phyloP scores from a whole-genome alignment of 495 filamentous ascomycete genomes.

The Lophium mytilinum region DNA sequence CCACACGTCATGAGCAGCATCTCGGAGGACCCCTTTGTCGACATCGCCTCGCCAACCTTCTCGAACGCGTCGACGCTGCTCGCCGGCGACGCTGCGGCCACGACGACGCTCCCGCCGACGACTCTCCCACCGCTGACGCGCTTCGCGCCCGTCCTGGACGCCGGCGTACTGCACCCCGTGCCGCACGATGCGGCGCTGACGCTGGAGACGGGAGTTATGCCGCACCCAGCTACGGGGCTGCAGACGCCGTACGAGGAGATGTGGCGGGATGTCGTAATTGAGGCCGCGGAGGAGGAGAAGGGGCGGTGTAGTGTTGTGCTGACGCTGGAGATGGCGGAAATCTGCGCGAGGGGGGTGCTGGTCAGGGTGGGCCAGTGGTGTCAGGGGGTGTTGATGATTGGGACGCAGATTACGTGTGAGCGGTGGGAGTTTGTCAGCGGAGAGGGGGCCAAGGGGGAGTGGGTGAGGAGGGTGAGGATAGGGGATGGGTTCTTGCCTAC shows the following conservation, averaged over 20 bases:
- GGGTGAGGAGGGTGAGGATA: slow-evolving; percentile 7
- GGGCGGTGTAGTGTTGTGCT: slow-evolving; percentile 5
- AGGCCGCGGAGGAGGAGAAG: background rate
- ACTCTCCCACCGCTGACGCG: background rate
- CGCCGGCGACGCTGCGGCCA: no score
- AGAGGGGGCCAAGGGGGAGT: slow-evolving; percentile 1
- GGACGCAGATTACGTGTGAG: slow-evolving; percentile 13
- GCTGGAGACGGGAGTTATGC: slow-evolving; percentile 9
- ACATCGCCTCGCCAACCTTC: no score
- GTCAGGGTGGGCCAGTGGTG: slow-evolving; percentile 14
- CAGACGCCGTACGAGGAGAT: slow-evolving; percentile 18
- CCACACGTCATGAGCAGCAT: no score
- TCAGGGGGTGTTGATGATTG: slow-evolving; percentile 20
- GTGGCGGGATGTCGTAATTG: slow-evolving; percentile 14
- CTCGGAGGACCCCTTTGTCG: no score
- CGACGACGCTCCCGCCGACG: background rate
- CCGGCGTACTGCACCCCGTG: slow-evolving; percentile 16
- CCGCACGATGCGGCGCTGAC: background rate
- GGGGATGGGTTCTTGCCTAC: slow-evolving; percentile 18
- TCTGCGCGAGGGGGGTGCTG: slow-evolving; percentile 9
- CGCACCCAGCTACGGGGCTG: background rate
- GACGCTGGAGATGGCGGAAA: background rate
- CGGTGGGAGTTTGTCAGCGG: slow-evolving; percentile 17
- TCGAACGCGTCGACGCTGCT: no score
- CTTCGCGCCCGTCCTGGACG: slow-evolving; percentile 7